Evolutionary conservation across 495 filamentous ascomycete species (phyloP).

Genomic region (Gamarada debralockiae): DNA sequence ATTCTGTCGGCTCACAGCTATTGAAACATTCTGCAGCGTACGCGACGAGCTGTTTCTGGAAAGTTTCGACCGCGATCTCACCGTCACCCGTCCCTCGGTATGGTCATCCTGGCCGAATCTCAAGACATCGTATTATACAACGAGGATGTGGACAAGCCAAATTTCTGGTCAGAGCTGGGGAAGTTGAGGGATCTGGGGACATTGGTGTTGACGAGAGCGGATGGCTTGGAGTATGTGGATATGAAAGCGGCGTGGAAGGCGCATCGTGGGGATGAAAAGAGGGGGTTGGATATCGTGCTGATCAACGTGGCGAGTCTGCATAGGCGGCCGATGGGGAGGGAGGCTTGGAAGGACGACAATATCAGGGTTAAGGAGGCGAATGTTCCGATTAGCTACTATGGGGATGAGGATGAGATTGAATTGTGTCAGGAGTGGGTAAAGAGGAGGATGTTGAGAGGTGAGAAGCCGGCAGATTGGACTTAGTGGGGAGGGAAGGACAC

Average conservation of each 20-base stretch:
- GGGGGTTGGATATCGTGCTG: conserved; percentile 10
- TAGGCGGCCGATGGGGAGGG: not conserved
- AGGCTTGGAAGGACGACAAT: conserved; percentile 2
- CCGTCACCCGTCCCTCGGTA: too few relatives aligned
- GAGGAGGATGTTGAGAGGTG: conserved; percentile 19
- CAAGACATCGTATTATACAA: conserved; percentile 25
- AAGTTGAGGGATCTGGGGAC: conserved; percentile 27
- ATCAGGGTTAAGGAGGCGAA: conserved; percentile 12
- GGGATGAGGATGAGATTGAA: conserved; percentile 23
- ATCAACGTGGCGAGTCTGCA: conserved; percentile 11
- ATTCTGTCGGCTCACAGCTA: conserved; percentile 24
- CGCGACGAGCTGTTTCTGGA: conserved; percentile 15
- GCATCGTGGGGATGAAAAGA: conserved; percentile 1
- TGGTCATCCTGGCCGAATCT: conserved; percentile 25
- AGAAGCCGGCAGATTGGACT: not conserved
- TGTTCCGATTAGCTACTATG: conserved; percentile 21
- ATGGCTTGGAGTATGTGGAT: conserved; percentile 16
- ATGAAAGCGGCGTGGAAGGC: conserved; percentile 17
- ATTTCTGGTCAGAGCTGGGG: conserved; percentile 27
- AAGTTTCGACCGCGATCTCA: conserved; percentile 6
- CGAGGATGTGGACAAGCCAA: conserved; percentile 17
- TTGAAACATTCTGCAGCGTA: conserved; percentile 32
- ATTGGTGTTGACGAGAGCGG: conserved; percentile 33
- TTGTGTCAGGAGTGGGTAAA: conserved; percentile 30
- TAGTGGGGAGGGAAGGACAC: too few relatives aligned